phyloP scores from a whole-genome alignment of 352 stramenopile genomes.

The Globisporangium spiculum region DNA sequence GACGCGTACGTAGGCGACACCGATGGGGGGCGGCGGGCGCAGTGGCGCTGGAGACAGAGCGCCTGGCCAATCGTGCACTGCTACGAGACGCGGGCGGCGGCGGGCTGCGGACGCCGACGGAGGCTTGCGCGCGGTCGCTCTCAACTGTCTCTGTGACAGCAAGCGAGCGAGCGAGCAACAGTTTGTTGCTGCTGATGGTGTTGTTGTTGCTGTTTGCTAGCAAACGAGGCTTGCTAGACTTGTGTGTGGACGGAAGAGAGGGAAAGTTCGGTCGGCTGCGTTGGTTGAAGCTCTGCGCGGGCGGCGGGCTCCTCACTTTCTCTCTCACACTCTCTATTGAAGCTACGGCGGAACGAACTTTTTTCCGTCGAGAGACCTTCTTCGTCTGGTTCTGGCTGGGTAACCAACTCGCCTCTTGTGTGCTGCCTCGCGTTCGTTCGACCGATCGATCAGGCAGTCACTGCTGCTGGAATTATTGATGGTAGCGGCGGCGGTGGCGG shows the following conservation, averaged over 20 bases:
- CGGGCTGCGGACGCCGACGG: neutral
- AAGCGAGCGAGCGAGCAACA: neutral
- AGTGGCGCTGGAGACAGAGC: slow-evolving; percentile 43
- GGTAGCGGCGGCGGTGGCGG: neutral
- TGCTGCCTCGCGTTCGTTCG: neutral
- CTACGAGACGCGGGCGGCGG: slow-evolving; percentile 3
- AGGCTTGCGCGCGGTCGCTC: slow-evolving; percentile 7
- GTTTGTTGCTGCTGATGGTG: neutral
- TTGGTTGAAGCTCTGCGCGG: neutral
- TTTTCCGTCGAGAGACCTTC: neutral
- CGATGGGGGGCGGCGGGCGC: slow-evolving; percentile 24
- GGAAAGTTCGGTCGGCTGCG: neutral
- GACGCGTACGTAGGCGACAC: slow-evolving; percentile 4
- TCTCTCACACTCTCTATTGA: slow-evolving; percentile 1
- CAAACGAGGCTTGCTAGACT: neutral
- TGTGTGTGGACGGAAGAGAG: neutral
- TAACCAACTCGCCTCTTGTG: neutral
- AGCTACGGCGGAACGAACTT: neutral
- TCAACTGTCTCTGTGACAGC: slow-evolving; percentile 15
- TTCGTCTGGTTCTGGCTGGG: neutral
- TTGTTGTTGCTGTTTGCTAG: neutral
- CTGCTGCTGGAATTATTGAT: neutral
- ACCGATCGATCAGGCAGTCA: neutral
- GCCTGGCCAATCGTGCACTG: slow-evolving; percentile 49
- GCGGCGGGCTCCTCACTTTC: neutral